Percentiles rank a stretch among this genome's conserved stretches.
Evolutionary conservation across 352 stramenopile species (phyloP).

Genomic region (Phytophthora palmivora): DNA sequence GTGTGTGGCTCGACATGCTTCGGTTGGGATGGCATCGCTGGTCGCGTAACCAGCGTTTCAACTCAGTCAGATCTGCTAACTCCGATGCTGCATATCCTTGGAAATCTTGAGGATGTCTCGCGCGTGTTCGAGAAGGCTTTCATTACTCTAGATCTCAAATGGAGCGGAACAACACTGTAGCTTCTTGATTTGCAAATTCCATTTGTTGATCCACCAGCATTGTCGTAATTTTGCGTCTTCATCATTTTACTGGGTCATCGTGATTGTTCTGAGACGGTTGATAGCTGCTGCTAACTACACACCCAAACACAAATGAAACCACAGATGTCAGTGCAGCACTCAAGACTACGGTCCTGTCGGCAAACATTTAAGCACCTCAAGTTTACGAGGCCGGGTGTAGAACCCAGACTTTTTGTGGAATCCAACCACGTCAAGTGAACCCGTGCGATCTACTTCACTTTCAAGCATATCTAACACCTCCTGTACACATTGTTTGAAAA

Average conservation of each 20-base stretch:
- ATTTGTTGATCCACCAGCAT: no score
- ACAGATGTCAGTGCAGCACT: constrained; percentile 1
- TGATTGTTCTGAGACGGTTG: constrained; percentile 83
- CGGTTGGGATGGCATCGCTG: no score
- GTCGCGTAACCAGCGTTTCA: no score
- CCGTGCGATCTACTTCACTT: constrained; percentile 62
- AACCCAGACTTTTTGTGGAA: constrained; percentile 71
- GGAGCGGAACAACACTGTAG: no score
- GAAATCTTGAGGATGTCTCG: not conserved
- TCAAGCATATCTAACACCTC: constrained; percentile 76
- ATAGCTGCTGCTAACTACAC: constrained; percentile 85
- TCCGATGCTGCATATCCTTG: no score
- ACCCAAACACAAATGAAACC: not conserved
- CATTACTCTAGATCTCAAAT: no score
- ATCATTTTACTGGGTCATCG: constrained; percentile 64
- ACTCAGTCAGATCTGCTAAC: no score
- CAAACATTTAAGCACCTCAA: constrained; percentile 58
- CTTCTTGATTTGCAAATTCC: no score
- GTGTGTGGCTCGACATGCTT: no score
- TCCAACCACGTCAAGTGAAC: constrained; percentile 69
- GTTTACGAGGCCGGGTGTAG: constrained; percentile 79
- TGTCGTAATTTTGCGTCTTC: not conserved
- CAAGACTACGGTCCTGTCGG: not conserved
- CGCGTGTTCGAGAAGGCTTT: no score
- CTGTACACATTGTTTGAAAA: constrained; percentile 24